Evolutionary conservation across 441 rosid species (phyloP).

Genomic region (Capsella rubella): DNA sequence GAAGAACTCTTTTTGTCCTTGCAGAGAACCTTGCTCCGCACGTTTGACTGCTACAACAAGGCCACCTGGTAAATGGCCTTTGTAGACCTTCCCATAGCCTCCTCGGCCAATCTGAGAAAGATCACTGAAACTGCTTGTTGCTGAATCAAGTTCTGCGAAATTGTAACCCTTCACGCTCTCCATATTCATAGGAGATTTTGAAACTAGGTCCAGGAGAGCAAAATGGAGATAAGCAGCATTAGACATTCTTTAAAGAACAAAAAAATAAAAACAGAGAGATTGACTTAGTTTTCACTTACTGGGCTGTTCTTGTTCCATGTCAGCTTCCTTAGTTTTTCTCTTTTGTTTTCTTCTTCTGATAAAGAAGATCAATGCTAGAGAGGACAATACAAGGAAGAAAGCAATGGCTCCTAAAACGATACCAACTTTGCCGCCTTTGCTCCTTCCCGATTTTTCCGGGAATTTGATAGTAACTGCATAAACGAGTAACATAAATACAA

Average conservation of each 20-base stretch:
- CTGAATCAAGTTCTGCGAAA: slow-evolving; percentile 67
- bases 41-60: slow-evolving; percentile 81
- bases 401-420: slow-evolving; percentile 68
- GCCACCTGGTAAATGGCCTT: slow-evolving; percentile 65
- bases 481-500: not conserved
- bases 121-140: slow-evolving; percentile 66
- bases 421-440: slow-evolving; percentile 65
- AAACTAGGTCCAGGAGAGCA: slow-evolving; percentile 49
- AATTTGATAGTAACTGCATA: slow-evolving; percentile 3
- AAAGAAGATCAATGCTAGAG: slow-evolving; percentile 49
- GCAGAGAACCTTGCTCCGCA: slow-evolving; percentile 81
- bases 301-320: slow-evolving; percentile 20
- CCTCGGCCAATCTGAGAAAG: slow-evolving; percentile 79
- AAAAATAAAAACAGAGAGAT: slow-evolving; percentile 10
- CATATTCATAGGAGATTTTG: slow-evolving; percentile 61
- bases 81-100: slow-evolving; percentile 88
- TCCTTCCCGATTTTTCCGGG: slow-evolving; percentile 50
- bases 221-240: not conserved
- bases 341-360: slow-evolving; percentile 32
- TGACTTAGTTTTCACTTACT: slow-evolving; percentile 26
- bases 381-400: slow-evolving; percentile 68
- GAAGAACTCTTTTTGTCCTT: slow-evolving; percentile 81
- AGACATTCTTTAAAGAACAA: slow-evolving; percentile 35
- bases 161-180: slow-evolving; percentile 81
- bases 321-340: not conserved